Evolutionary conservation across 768 basidiomycete species (phyloP).

Genomic region (Leccinum boreale): DNA sequence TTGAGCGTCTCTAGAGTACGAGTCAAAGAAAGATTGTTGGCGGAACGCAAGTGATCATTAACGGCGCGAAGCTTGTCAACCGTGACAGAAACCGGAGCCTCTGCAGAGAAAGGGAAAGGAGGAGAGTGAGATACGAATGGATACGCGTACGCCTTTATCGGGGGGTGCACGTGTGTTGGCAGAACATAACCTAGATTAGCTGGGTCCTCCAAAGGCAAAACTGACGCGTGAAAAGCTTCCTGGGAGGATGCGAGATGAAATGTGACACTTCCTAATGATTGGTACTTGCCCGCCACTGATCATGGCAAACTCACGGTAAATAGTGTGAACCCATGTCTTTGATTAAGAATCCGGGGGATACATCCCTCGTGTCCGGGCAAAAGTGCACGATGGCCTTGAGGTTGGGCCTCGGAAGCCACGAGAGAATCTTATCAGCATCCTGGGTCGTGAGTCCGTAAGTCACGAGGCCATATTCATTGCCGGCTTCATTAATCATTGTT

Average conservation of each 20-base stretch:
- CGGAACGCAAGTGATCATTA: conserved; percentile 36
- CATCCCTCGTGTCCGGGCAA: conserved; percentile 28
- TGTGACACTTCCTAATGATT: conserved; percentile 24
- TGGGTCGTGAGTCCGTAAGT: conserved; percentile 30
- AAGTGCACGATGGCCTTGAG: conserved; percentile 36
- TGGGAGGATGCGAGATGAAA: conserved; percentile 38
- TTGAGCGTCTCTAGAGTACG: conserved; percentile 37
- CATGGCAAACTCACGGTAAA: conserved; percentile 26
- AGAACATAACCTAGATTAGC: conserved; percentile 18
- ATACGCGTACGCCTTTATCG: conserved; percentile 34
- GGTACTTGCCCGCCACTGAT: not conserved
- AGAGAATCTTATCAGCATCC: conserved; percentile 18
- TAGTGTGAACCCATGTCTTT: conserved; percentile 19
- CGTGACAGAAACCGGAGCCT: conserved; percentile 28
- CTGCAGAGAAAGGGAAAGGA: conserved; percentile 36
- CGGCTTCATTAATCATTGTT: conserved; percentile 6
- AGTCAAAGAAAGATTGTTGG: conserved; percentile 36
- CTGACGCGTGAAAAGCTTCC: conserved; percentile 31
- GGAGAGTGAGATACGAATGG: conserved; percentile 34
- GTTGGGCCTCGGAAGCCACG: conserved; percentile 2
- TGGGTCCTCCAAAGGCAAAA: conserved; percentile 25
- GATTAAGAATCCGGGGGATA: conserved; percentile 26
- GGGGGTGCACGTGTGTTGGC: conserved; percentile 25
- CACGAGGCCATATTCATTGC: conserved; percentile 27
- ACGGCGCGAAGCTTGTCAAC: conserved; percentile 19